Conservation (phyloP, 768 basidiomycete species). For the Trametes cubensis region DNA sequence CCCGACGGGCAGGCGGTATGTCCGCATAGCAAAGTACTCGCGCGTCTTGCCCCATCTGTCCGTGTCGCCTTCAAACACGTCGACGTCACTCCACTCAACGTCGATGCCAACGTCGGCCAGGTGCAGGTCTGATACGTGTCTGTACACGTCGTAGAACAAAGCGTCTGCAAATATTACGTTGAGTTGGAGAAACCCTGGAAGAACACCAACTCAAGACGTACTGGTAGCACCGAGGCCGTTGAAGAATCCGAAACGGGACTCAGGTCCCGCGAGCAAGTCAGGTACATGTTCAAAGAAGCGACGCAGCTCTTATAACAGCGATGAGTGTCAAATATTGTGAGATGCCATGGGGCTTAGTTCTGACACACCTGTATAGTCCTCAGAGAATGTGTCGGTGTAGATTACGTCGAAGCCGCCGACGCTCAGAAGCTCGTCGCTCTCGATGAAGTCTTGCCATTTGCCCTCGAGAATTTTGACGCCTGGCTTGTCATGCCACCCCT, state of each 20-base stretch:
- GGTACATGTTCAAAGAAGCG: conserved; percentile 83
- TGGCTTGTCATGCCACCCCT: conserved; percentile 76
- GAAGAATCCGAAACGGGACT: conserved; percentile 92
- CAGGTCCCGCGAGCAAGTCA: conserved; percentile 70
- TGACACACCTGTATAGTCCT: conserved; percentile 65
- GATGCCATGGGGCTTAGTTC: neutral
- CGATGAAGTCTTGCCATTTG: conserved; percentile 90
- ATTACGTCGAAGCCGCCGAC: conserved; percentile 84
- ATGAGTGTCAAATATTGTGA: neutral
- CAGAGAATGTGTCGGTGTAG: conserved; percentile 94
- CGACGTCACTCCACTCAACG: conserved; percentile 81
- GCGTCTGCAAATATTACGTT: conserved; percentile 55
- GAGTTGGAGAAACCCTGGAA: neutral
- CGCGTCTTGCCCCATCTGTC: conserved; percentile 77
- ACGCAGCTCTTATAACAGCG: conserved; percentile 54
- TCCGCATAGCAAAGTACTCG: conserved; percentile 75
- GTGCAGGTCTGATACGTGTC: conserved; percentile 81
- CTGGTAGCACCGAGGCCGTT: conserved; percentile 96
- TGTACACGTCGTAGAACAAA: conserved; percentile 90
- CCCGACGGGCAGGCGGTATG: conserved; percentile 70
- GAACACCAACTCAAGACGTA: conserved; percentile 39
- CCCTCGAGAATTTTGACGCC: conserved; percentile 85
- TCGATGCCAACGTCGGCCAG: conserved; percentile 80
- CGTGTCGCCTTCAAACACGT: conserved; percentile 58
- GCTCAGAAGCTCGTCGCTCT: conserved; percentile 55